A percentile compares a stretch with the other conserved stretches of the same genome.
Conservation (phyloP, 768 basidiomycete species). For the Mrakia gelida region DNA sequence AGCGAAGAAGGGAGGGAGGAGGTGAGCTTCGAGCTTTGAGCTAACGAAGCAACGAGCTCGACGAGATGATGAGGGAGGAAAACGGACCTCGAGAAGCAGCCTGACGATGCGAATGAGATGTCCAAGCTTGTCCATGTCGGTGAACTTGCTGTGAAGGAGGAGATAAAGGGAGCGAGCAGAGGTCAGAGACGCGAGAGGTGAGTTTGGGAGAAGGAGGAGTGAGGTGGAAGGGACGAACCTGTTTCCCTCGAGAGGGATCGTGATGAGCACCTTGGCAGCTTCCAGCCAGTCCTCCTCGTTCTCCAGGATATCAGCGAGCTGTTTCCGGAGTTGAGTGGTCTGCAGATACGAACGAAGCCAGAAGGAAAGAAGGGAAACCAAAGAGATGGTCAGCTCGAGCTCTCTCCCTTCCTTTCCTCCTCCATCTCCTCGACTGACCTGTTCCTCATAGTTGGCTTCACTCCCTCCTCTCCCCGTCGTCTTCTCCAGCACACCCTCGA, state of each 20-base stretch:
- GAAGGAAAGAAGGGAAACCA: background rate
- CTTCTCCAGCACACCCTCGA: constrained; percentile 66
- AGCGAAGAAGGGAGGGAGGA: background rate
- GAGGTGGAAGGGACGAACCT: constrained; percentile 53
- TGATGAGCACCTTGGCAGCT: constrained; percentile 86
- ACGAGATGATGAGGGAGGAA: background rate
- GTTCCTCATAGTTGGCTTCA: constrained; percentile 88
- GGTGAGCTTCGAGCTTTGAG: background rate
- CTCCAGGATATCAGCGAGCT: constrained; percentile 87
- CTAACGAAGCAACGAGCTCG: background rate
- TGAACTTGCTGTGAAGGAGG: constrained; percentile 51
- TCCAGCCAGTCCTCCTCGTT: constrained; percentile 88
- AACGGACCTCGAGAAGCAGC: constrained; percentile 68
- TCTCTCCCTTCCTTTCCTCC: background rate
- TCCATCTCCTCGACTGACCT: constrained; percentile 54
- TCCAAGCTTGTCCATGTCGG: constrained; percentile 80
- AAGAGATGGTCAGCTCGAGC: constrained; percentile 17
- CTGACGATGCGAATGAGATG: constrained; percentile 93
- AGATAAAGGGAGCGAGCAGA: background rate
- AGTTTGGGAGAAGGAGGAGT: background rate
- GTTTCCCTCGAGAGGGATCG: constrained; percentile 83
- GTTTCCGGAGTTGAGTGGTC: constrained; percentile 56
- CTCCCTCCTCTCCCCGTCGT: constrained; percentile 59
- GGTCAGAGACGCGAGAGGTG: no score
- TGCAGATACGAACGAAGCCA: constrained; percentile 27